A percentile compares a stretch with the other conserved stretches of the same genome.
These are phyloP conservation scores for Tylopilus sp. DNA, from an alignment of 1,284 basidiomycete species.

Conservation along the genomic window DNA sequence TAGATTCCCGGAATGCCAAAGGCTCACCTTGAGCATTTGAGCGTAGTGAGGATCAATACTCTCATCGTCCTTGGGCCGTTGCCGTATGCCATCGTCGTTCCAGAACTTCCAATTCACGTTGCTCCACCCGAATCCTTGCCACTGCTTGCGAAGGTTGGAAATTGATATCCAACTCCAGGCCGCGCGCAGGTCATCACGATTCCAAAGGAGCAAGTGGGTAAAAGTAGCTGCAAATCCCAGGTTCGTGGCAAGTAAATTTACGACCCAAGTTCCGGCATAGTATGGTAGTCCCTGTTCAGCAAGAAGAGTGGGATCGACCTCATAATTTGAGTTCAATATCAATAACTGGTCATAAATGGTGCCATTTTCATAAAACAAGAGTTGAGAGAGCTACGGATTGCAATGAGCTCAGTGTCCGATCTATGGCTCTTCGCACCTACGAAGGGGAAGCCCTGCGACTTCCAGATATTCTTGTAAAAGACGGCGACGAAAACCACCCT, in stretches of 20 bases:
- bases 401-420: neutral
- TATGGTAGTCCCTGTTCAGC: slow-evolving; percentile 41
- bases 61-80: slow-evolving; percentile 22
- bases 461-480: slow-evolving; percentile 49
- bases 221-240: slow-evolving; percentile 46
- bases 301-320: slow-evolving; percentile 44
- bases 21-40: slow-evolving; percentile 48
- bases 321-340: slow-evolving; percentile 47
- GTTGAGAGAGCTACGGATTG: slow-evolving; percentile 40
- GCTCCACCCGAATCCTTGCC: slow-evolving; percentile 22
- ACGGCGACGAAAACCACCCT: slow-evolving; percentile 43
- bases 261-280: slow-evolving; percentile 40
- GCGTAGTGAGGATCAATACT: slow-evolving; percentile 50
- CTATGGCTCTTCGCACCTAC: slow-evolving; percentile 20
- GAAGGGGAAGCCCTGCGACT: slow-evolving; percentile 48
- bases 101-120: slow-evolving; percentile 45
- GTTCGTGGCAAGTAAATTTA: slow-evolving; percentile 31
- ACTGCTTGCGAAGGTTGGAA: slow-evolving; percentile 17
- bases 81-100: slow-evolving; percentile 39
- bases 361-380: slow-evolving; percentile 50
- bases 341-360: slow-evolving; percentile 44
- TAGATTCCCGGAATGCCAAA: neutral
- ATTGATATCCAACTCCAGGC: slow-evolving; percentile 46
- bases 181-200: slow-evolving; percentile 39
- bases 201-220: slow-evolving; percentile 52